Evolutionary conservation across 345 rosid species (phyloP), one percentile per base, ranked within the genome.

Genomic region (Lenwebbia sp.): DNA sequence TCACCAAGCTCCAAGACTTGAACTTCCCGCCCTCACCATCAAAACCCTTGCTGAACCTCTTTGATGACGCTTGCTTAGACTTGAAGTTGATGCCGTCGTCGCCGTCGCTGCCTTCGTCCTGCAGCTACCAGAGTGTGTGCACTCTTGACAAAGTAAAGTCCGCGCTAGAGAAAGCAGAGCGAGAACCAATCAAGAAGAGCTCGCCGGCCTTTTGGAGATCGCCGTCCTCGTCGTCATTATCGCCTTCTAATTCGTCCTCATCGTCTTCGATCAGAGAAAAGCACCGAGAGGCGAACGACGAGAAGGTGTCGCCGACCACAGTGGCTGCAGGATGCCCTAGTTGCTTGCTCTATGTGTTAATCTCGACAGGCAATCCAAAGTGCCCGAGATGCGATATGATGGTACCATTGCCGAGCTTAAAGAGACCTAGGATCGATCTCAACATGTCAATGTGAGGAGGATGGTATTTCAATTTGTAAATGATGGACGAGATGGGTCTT

Each of bases 61-160:
- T 89, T 5, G 94, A 92, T 30, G 95, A 94, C 41, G 81, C 90
- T 10, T 89, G 86, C 87, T 82, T 93, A 33, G 97, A 93, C 30
- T 85, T 93, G 82, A 93, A 90, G 88, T 83, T 91, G 30, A 88
- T 86, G 56, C 83, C 91, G 3, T 85, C 91, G 4, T 86, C 91
- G 11, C 70, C 86, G 14, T 78, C 92, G n/a, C 52, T 85, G 6
- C 56, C 54, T 13, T 85, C 87, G 30, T 40, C 90, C 11, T 86
- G 85, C 70, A 81, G 91, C 26, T 94, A 93, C 85, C 96, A 93
- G 62, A 96, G 98, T 37, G 98, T 98, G 6, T 96, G 99, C 93
- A 98, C 99, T 0, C 93, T 98, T 3, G 99, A 98, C 21, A 94
- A 93, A 84, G 99, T 98, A 10, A 98, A 93, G 88, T 92, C 90